These are phyloP conservation scores for Penicillium macrosclerotiorum DNA, from an alignment of 495 filamentous ascomycete species.

Conservation along the genomic window DNA sequence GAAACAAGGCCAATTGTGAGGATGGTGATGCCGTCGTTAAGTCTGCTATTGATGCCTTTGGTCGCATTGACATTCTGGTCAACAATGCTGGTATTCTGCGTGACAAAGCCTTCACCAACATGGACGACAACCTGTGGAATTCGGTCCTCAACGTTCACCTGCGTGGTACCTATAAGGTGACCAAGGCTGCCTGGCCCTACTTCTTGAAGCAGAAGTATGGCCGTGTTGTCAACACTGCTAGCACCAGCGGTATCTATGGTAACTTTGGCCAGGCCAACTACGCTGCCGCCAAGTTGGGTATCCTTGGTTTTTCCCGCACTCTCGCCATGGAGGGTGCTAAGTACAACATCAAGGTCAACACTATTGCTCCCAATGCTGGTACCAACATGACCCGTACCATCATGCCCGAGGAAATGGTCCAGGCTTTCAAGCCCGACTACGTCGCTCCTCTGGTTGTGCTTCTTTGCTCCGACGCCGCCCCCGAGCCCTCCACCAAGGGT, in stretches of 20 bases:
- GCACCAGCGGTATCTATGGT: slow-evolving; percentile 95
- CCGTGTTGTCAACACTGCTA: slow-evolving; percentile 93
- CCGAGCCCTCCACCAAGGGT: slow-evolving; percentile 77
- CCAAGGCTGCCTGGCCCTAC: slow-evolving; percentile 97
- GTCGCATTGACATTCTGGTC: slow-evolving; percentile 88
- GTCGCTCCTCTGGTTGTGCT: slow-evolving; percentile 90
- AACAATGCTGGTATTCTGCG: slow-evolving; percentile 98
- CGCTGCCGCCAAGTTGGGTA: slow-evolving; percentile 90
- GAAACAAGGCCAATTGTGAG: slow-evolving; percentile 90
- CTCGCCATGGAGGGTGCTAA: slow-evolving; percentile 91
- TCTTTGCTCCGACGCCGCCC: slow-evolving; percentile 84
- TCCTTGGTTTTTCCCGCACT: slow-evolving; percentile 90
- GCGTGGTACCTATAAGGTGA: slow-evolving; percentile 93
- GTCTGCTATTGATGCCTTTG: slow-evolving; percentile 87
- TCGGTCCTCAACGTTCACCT: slow-evolving; percentile 90
- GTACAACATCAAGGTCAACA: slow-evolving; percentile 99
- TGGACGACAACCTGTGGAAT: slow-evolving; percentile 94
- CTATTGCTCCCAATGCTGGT: slow-evolving; percentile 95
- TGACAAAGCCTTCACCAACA: slow-evolving; percentile 97
- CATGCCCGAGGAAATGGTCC: slow-evolving; percentile 96
- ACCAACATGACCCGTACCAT: slow-evolving; percentile 94
- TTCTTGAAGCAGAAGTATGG: slow-evolving; percentile 99
- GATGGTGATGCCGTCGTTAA: slow-evolving; percentile 93
- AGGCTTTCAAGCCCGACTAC: slow-evolving; percentile 99
- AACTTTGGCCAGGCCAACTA: slow-evolving; percentile 99